Evolutionary conservation across 2,329 filamentous ascomycete species (phyloP), one percentile per base, ranked within the genome.

Genomic region (Phyllosticta citribraziliensis): DNA sequence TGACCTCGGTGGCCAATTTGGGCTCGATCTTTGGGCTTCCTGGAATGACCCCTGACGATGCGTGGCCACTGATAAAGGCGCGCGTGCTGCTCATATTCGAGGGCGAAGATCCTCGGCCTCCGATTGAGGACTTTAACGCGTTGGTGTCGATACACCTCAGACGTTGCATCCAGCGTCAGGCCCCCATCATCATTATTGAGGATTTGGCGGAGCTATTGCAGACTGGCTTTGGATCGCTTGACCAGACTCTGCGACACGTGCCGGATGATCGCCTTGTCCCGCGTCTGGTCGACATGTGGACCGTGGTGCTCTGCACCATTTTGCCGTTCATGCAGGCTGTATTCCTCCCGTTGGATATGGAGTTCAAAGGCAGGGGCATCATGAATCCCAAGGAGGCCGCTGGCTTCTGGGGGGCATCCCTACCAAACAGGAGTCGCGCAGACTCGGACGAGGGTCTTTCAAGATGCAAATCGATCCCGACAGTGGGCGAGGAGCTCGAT

Each of bases 281-380:
- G 0, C 86, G 91, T 61, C 80, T 99, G 0, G 93, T 97, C 2
- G 91, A 96, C 70, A 86, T 97, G 70, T 99, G 94, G 94, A 84
- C 95, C 63, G 86, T 94, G 55, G 92, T 94, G 0, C 97, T 97
- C 69, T 93, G 91, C 2, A 88, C 84, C 6, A 89, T 97, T 47
- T 76, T 97, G 5, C 94, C 94, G 0, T 97, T 96, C 70, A 86
- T 99, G 68, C 93, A 97, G 76, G 91, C 93, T 1, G 92, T 97
- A 0, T 97, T 99, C 70, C 78, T 99, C 1, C 94, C 92, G 0
- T 78, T 99, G 1, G 94, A 99, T 69, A 83, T 96, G 11, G 94
- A 99, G 71, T 96, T 99, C 71, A 87, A 90, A 58, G 94, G 93
- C 5, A 83, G 83, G 55, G 94, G 94, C 17, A 82, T 97, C 60